Evolutionary conservation across 192 early-diverging fungal species (phyloP).

Genomic region (Martensiomyces pterosporus): DNA sequence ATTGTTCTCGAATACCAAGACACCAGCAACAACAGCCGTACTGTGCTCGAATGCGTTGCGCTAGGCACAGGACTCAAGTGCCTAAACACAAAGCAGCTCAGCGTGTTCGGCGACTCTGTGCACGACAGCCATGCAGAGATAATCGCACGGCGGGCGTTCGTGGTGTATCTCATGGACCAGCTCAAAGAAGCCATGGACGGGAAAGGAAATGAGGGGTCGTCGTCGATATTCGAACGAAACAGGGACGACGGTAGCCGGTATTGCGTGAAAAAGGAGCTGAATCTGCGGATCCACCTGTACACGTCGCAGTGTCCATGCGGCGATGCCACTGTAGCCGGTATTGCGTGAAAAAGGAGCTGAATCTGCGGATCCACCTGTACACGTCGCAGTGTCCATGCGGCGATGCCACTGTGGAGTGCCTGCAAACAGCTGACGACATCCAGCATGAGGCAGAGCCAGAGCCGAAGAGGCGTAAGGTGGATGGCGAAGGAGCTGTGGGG

Average conservation of each 20-base stretch:
- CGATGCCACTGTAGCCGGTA: slow-evolving; percentile 1
- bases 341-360: background rate
- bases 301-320: slow-evolving; percentile 44
- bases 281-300: slow-evolving; percentile 25
- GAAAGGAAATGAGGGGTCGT: background rate
- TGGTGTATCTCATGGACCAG: slow-evolving; percentile 52
- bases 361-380: slow-evolving; percentile 25
- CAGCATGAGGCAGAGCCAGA: background rate
- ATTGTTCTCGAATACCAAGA: slow-evolving; percentile 52
- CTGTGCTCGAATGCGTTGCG: slow-evolving; percentile 30
- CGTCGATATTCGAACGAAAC: background rate
- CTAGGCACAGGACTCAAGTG: slow-evolving; percentile 84
- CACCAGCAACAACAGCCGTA: background rate
- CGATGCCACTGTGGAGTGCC: slow-evolving; percentile 19
- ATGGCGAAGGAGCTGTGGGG: background rate
- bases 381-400: slow-evolving; percentile 44
- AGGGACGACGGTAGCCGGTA: too few relatives aligned
- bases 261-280: background rate
- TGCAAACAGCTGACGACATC: background rate
- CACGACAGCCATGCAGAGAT: slow-evolving; percentile 90
- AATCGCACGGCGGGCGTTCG: slow-evolving; percentile 72
- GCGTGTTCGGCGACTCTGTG: slow-evolving; percentile 58
- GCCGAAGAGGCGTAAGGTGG: slow-evolving; percentile 14
- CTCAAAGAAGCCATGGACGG: background rate
- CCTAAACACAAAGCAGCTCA: slow-evolving; percentile 56